These are phyloP conservation scores for Coniochaeta hoffmannii DNA, from an alignment of 2,329 filamentous ascomycete genomes.

Conservation along the genomic window DNA sequence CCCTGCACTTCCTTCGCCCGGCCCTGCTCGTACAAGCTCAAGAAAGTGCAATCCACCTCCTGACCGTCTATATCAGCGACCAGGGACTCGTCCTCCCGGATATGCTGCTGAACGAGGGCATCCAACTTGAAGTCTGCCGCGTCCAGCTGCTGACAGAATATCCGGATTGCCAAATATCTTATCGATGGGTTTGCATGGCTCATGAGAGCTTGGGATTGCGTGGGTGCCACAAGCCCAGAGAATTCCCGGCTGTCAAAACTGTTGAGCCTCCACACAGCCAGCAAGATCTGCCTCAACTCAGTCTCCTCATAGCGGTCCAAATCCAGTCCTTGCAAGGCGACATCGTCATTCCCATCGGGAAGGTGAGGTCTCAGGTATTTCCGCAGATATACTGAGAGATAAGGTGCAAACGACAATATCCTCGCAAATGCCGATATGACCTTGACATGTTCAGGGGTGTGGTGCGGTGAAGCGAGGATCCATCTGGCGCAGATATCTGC, in stretches of 20 bases:
- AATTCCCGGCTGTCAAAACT: slow-evolving; percentile 68
- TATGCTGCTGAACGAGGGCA: slow-evolving; percentile 58
- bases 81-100: slow-evolving; percentile 54
- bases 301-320: slow-evolving; percentile 12
- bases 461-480: slow-evolving; percentile 43
- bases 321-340: slow-evolving; percentile 7
- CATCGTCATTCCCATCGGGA: slow-evolving; percentile 5
- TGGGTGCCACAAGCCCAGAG: slow-evolving; percentile 45
- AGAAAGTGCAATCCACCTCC: slow-evolving; percentile 70
- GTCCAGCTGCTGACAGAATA: slow-evolving; percentile 71
- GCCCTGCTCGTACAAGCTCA: slow-evolving; percentile 50
- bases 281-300: slow-evolving; percentile 36
- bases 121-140: slow-evolving; percentile 75
- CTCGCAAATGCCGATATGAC: slow-evolving; percentile 69
- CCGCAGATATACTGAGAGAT: slow-evolving; percentile 67
- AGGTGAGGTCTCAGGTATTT: slow-evolving; percentile 27
- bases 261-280: slow-evolving; percentile 72
- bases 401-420: slow-evolving; percentile 73
- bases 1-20: slow-evolving; percentile 38
- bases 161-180: slow-evolving; percentile 73
- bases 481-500: slow-evolving; percentile 79
- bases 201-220: slow-evolving; percentile 63
- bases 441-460: slow-evolving; percentile 25
- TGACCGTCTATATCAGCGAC: slow-evolving; percentile 68
- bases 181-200: slow-evolving; percentile 50